Percentiles rank a stretch among this genome's conserved stretches.
Conservation (phyloP, 1,284 basidiomycete genomes). For the Vanrija sp. region DNA sequence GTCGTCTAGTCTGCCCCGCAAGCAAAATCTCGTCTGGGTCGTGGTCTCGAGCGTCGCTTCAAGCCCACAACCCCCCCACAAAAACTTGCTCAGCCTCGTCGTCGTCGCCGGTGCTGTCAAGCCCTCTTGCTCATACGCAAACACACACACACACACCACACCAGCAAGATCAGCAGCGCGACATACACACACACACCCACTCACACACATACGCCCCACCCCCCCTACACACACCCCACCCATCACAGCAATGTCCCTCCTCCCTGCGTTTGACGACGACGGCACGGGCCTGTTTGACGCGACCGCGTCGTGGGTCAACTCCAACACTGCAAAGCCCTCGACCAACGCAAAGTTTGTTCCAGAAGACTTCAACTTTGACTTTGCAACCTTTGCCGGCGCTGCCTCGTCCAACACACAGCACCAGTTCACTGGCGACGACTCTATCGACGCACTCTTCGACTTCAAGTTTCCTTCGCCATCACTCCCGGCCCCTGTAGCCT, state of each 20-base stretch:
- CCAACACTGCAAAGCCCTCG: neutral
- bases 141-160: neutral
- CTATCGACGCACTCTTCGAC: constrained; percentile 4
- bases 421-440: neutral
- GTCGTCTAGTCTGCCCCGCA: neutral
- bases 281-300: neutral
- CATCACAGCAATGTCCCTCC: constrained; percentile 6
- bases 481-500: constrained; percentile 3
- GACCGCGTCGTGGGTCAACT: constrained; percentile 10
- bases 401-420: too few relatives aligned
- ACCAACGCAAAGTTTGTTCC: constrained; percentile 5
- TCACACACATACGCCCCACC: neutral
- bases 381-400: neutral
- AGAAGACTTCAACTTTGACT: constrained; percentile 6
- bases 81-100: too few relatives aligned
- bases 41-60: neutral
- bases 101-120: too few relatives aligned
- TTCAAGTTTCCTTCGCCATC: constrained; percentile 8
- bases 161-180: neutral
- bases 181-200: neutral
- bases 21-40: too few relatives aligned
- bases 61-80: too few relatives aligned
- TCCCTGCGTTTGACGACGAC: constrained; percentile 9
- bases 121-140: neutral
- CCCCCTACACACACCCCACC: neutral